phyloP scores from a whole-genome alignment of 1,139 yeast species.

The Scheffersomyces cryptocercus region DNA sequence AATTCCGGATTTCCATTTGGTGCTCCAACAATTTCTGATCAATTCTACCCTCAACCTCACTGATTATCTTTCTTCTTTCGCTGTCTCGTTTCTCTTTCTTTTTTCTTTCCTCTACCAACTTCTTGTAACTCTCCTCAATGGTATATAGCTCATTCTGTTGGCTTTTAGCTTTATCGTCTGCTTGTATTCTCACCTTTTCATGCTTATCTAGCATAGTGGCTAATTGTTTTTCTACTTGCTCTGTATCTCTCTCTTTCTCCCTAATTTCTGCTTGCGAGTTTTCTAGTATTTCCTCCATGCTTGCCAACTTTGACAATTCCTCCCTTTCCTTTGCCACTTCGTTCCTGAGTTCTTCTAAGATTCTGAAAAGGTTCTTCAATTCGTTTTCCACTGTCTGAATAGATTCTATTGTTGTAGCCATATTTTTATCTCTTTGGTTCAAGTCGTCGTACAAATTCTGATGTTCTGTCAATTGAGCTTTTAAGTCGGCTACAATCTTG shows the following conservation, averaged over 20 bases:
- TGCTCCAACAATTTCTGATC: slow-evolving; percentile 42
- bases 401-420: slow-evolving; percentile 59
- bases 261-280: slow-evolving; percentile 26
- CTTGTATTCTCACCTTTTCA: slow-evolving; percentile 48
- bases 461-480: slow-evolving; percentile 39
- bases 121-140: slow-evolving; percentile 48
- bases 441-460: slow-evolving; percentile 37
- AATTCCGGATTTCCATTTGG: slow-evolving; percentile 55
- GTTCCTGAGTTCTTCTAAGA: slow-evolving; percentile 57
- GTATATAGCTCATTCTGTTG: slow-evolving; percentile 42
- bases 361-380: slow-evolving; percentile 48
- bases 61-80: slow-evolving; percentile 48
- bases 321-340: slow-evolving; percentile 53
- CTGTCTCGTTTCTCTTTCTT: slow-evolving; percentile 54
- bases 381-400: slow-evolving; percentile 59
- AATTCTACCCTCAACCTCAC: slow-evolving; percentile 50
- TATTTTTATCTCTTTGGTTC: slow-evolving; percentile 52
- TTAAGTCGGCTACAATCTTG: slow-evolving; percentile 57
- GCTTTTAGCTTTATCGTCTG: slow-evolving; percentile 46
- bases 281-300: slow-evolving; percentile 49
- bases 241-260: slow-evolving; percentile 52
- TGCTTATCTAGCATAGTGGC: slow-evolving; percentile 56
- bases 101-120: slow-evolving; percentile 51
- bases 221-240: slow-evolving; percentile 54
- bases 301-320: slow-evolving; percentile 37